Evolutionary conservation across 768 basidiomycete species (phyloP), one percentile per base, ranked within the genome.

Genomic region (Phaeolepiota aurea): DNA sequence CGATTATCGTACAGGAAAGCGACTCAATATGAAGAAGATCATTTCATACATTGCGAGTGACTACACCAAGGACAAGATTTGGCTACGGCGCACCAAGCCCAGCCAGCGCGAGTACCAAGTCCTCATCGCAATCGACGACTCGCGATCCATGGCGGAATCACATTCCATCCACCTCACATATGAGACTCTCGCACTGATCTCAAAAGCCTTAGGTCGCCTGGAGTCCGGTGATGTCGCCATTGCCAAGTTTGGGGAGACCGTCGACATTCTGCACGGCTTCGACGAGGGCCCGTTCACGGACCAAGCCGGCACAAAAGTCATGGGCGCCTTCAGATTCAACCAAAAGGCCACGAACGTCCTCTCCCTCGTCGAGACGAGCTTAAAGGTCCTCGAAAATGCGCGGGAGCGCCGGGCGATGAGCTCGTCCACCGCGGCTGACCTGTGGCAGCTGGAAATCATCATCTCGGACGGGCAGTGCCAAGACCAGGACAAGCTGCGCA

Each of bases 391-490:
- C 16, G 80, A 86, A 54, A 69, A 69, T n/a, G 87, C 91, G 14
- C 64, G 92, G 44, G 82, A 87, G 50, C 69, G 72, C 16, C 75
- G 77, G 32, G 57, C 70, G 32, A 68, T 71, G 59, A 68, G 69
- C 32, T 82, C 82, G 13, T 68, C 77, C 2, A 73, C 79, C 3
- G 74, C 83, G 4, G 74, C 77, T 13, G 92, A 98, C 47, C 68
- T 99, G 16, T 98, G 96, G 96, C 96, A 99, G 57, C 73, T 99
- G 40, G 78, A 97, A 59, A 88, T 98, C 64, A 96, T 99, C 70
- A 90, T 99, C 45, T 97, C 92, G 12, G 96, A 99, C 53, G 96
- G 96, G n/a, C 86, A 97, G 49, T 98, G 93, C 56, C 91, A 98
- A 57, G 88, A 96, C 54, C 93, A 97, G 59, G 87, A 92, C 31